phyloP scores from a whole-genome alignment of 345 rosid species.

The Eucalyptus sideroxylon region DNA sequence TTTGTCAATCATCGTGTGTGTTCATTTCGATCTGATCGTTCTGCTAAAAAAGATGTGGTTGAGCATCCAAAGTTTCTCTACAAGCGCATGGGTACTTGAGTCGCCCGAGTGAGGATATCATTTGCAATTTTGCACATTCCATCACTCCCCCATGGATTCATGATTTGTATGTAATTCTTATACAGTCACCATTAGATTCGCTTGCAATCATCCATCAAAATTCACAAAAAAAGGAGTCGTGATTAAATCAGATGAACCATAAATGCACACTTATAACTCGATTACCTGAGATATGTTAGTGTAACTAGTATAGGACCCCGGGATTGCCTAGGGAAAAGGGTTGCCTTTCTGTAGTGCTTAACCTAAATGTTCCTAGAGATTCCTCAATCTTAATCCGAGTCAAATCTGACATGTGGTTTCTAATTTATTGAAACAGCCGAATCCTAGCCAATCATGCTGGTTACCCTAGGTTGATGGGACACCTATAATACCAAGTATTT shows the following conservation, averaged over 20 bases:
- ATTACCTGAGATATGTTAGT: background rate
- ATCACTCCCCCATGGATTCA: background rate
- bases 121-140: background rate
- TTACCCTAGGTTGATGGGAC: background rate
- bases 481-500: background rate
- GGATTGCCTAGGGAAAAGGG: background rate
- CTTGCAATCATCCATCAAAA: background rate
- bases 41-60: background rate
- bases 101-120: background rate
- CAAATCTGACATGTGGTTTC: background rate
- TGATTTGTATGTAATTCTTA: background rate
- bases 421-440: background rate
- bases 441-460: fast-evolving
- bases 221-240: background rate
- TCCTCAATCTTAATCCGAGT: background rate
- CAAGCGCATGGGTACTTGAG: background rate
- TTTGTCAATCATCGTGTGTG: background rate
- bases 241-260: background rate
- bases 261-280: background rate
- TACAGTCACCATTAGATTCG: background rate
- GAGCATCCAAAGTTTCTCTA: background rate
- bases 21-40: background rate
- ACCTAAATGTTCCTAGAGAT: background rate
- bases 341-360: background rate
- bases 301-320: background rate